Evolutionary conservation across 2,329 filamentous ascomycete species (phyloP).

Genomic region (Venturia pyrina): DNA sequence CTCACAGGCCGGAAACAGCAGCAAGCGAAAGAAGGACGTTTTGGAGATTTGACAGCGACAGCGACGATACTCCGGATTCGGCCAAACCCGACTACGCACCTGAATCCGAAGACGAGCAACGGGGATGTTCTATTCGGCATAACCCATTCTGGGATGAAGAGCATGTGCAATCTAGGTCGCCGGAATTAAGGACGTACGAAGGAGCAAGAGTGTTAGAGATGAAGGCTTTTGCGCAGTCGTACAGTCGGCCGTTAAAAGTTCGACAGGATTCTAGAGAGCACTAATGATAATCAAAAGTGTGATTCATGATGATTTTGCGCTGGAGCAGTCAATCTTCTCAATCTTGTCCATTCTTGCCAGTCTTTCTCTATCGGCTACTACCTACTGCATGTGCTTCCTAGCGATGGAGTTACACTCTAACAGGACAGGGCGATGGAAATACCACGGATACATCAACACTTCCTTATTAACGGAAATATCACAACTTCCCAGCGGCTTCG

Average conservation of each 20-base stretch:
- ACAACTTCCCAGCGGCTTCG: no score
- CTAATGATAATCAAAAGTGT: background rate
- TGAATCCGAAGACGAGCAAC: background rate
- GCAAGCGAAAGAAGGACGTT: background rate
- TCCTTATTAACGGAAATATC: no score
- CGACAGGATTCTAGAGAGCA: background rate
- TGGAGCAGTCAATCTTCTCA: no score
- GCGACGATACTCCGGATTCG: background rate
- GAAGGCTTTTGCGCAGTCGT: background rate
- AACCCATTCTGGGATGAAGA: conserved; percentile 2
- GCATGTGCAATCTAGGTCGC: background rate
- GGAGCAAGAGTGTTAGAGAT: background rate
- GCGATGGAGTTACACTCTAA: no score
- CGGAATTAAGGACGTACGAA: background rate
- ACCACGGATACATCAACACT: no score
- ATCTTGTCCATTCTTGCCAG: no score
- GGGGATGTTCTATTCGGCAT: background rate
- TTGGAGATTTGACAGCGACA: background rate
- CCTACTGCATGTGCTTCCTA: no score
- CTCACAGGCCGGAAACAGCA: background rate
- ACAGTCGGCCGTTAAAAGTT: background rate
- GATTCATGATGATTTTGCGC: no score
- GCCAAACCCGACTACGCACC: background rate
- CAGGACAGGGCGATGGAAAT: no score
- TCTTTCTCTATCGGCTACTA: no score